Conservation (phyloP, 805 yeast genomes). For the Yamadazyma paraphyllophila region DNA sequence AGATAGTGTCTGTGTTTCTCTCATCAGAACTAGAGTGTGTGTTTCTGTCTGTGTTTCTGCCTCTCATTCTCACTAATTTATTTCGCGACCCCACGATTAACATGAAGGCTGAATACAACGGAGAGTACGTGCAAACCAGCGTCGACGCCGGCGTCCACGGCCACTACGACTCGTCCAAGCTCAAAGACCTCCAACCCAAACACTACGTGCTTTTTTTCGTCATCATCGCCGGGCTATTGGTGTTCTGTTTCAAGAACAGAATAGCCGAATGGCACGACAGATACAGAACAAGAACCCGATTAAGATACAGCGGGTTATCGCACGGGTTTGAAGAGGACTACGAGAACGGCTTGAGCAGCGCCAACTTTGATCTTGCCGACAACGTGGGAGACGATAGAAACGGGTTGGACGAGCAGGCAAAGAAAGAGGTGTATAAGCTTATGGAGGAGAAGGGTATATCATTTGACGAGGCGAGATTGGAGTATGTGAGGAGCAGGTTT, state of each 20-base stretch:
- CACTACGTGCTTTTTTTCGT: slow-evolving; percentile 17
- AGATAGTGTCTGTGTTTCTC: no score
- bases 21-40: no score
- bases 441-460: slow-evolving; percentile 52
- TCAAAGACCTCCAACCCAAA: slow-evolving; percentile 9
- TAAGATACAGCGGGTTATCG: slow-evolving; percentile 15
- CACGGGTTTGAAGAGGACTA: slow-evolving; percentile 16
- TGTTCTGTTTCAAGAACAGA: slow-evolving; percentile 33
- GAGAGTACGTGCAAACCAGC: slow-evolving; percentile 2
- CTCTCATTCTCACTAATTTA: not conserved
- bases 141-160: slow-evolving; percentile 2
- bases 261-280: slow-evolving; percentile 28
- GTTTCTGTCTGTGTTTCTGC: no score
- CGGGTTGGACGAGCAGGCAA: slow-evolving; percentile 61
- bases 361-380: slow-evolving; percentile 52
- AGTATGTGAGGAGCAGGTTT: slow-evolving; percentile 47
- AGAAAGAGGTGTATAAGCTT: slow-evolving; percentile 46
- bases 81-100: not conserved
- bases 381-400: slow-evolving; percentile 51
- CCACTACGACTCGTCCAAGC: slow-evolving; percentile 1
- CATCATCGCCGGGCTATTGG: slow-evolving; percentile 18
- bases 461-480: slow-evolving; percentile 69
- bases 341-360: slow-evolving; percentile 57
- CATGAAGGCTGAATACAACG: slow-evolving; percentile 6
- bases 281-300: slow-evolving; percentile 24